Evolutionary conservation across 306 rosid species (phyloP), one percentile per base, ranked within the genome.

Genomic region (Sesbania bispinosa): DNA sequence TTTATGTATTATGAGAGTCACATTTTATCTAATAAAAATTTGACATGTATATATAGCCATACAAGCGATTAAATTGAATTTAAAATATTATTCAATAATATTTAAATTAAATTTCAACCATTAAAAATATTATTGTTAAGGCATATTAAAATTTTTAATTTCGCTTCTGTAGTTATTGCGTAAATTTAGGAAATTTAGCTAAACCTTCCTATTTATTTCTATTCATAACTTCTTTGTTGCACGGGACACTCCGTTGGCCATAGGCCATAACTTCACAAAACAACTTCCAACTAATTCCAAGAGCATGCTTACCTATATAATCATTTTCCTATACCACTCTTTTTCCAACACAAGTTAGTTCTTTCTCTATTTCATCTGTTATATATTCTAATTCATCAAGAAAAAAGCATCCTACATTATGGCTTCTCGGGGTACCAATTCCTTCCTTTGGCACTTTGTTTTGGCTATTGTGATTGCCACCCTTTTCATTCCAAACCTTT

Each of bases 241-340:
- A 62, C 0, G 6, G 0, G 13, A 47, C 7, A 39, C 19, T 61
- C 5, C 23, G 1, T 15, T 35, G 1, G 2, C 33, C 67, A 46
- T 38, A 43, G 10, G 2, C 33, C 67, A 46, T 38, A 43, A 7
- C 18, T 43, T 77, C 1, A 1, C 9, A 73, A 39, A 82, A 82
- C 71, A 57, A 68, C 24, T 62, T 64, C 3, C 3, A 74, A 78
- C 83, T 1, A 18, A 69, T 23, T 45, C 4, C 0, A 46, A 10
- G 0, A 45, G 3, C 41, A 43, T 26, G 38, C 15, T 21, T 46
- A 24, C 55, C 32, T 78, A 63, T 54, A 74, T 33, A 74, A 62
- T 57, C 15, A 36, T 7, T 18, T 62, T 14, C 13, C 14, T 0
- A 7, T 38, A 29, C 7, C 54, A 19, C 19, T 23, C 26, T 45